Evolutionary conservation across 176 grass and related monocot species (phyloP).

Genomic region (Carex kokanica): DNA sequence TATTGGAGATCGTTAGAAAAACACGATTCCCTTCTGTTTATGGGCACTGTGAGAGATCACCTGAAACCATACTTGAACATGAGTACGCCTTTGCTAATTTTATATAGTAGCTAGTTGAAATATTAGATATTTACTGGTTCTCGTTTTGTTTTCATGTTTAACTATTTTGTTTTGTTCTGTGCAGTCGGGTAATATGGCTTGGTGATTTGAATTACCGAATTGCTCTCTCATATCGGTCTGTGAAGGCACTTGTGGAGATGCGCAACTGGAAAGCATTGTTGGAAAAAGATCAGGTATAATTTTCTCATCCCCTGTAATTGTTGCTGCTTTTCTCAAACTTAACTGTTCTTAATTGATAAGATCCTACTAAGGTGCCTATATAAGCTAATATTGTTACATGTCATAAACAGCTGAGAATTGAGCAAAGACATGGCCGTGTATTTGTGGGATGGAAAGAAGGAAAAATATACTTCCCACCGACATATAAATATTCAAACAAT

Average conservation of each 20-base stretch:
- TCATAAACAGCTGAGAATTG: slow-evolving; percentile 61
- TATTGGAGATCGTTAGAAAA: slow-evolving; percentile 88
- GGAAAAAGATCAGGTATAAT: slow-evolving; percentile 95
- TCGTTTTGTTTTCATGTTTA: not conserved
- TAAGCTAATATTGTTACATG: slow-evolving; percentile 2
- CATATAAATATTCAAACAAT: slow-evolving; percentile 98
- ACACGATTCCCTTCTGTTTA: slow-evolving; percentile 81
- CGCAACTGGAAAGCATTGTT: slow-evolving; percentile 96
- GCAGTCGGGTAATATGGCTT: slow-evolving; percentile 92
- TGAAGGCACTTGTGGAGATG: slow-evolving; percentile 98
- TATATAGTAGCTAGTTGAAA: not conserved
- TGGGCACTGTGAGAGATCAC: slow-evolving; percentile 73
- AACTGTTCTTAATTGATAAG: not conserved
- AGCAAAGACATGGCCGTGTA: slow-evolving; percentile 78
- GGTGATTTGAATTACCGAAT: slow-evolving; percentile 99
- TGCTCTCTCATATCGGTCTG: slow-evolving; percentile 86
- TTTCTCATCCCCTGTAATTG: not conserved
- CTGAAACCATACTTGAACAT: slow-evolving; percentile 86
- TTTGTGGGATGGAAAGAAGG: slow-evolving; percentile 89
- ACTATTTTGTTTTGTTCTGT: slow-evolving; percentile 15
- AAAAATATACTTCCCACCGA: slow-evolving; percentile 92
- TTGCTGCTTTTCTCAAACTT: slow-evolving; percentile 24
- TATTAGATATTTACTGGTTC: not conserved
- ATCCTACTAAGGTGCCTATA: not conserved
- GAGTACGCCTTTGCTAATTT: slow-evolving; percentile 52